phyloP scores from a whole-genome alignment of 75 land plant genomes.

The Gnetum montanum region DNA sequence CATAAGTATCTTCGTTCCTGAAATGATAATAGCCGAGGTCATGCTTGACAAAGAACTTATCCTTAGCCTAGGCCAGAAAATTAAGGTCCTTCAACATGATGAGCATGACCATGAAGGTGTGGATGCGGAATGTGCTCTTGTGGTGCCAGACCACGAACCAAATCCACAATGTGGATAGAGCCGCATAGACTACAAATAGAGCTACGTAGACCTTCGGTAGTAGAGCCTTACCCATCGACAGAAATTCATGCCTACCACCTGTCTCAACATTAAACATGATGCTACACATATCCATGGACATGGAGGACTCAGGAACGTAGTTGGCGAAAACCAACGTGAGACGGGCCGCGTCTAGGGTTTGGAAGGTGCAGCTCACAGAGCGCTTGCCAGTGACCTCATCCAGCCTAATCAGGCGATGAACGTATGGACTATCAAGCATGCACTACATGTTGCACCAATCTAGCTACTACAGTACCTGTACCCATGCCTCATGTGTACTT shows the following conservation, averaged over 20 bases:
- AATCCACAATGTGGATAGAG: slow-evolving; percentile 38
- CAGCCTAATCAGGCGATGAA: too few relatives aligned
- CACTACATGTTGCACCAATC: too few relatives aligned
- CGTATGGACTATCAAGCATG: too few relatives aligned
- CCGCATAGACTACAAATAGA: slow-evolving; percentile 31
- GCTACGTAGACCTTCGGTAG: slow-evolving; percentile 57
- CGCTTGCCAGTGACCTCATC: too few relatives aligned
- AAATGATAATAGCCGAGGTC: too few relatives aligned
- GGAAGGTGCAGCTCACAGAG: too few relatives aligned
- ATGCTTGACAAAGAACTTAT: slow-evolving; percentile 51
- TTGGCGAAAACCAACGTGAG: too few relatives aligned
- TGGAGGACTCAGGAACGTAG: neutral
- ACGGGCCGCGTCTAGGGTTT: too few relatives aligned
- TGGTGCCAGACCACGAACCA: slow-evolving; percentile 32
- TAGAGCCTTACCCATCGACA: slow-evolving; percentile 49
- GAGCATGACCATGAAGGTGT: slow-evolving; percentile 60
- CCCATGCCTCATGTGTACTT: too few relatives aligned
- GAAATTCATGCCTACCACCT: slow-evolving; percentile 20
- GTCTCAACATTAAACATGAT: slow-evolving; percentile 3
- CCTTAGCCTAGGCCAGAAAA: slow-evolving; percentile 62
- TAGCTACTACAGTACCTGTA: too few relatives aligned
- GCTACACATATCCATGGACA: slow-evolving; percentile 5
- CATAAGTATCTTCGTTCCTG: too few relatives aligned
- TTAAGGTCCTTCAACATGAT: slow-evolving; percentile 53
- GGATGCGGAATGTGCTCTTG: slow-evolving; percentile 40